Conservation (phyloP, 805 yeast species). For the Saccharomycopsis guyanensis region DNA sequence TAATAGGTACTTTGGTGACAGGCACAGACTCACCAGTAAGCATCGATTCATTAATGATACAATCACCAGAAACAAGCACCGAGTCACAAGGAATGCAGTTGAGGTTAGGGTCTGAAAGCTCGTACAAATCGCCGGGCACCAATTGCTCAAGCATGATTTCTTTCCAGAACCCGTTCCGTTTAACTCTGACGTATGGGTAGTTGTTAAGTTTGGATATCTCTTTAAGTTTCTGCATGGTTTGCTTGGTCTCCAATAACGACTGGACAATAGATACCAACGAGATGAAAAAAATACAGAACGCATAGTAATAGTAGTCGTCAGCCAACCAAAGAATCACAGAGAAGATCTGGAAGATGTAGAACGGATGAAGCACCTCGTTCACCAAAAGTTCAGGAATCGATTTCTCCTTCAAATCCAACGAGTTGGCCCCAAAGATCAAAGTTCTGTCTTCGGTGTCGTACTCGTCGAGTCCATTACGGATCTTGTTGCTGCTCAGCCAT, state of each 20-base stretch:
- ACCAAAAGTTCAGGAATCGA: constrained; percentile 54
- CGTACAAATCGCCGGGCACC: constrained; percentile 95
- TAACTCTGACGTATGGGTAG: constrained; percentile 59
- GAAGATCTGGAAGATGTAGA: constrained; percentile 89
- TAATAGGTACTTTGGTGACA: constrained; percentile 70
- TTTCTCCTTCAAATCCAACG: constrained; percentile 70
- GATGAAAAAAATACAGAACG: constrained; percentile 81
- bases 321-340: constrained; percentile 87
- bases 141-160: constrained; percentile 66
- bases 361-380: constrained; percentile 92
- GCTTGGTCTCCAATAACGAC: constrained; percentile 78
- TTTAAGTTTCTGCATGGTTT: constrained; percentile 62
- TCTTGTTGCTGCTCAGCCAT: constrained; percentile 57
- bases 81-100: constrained; percentile 82
- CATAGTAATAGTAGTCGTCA: constrained; percentile 91
- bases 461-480: constrained; percentile 61
- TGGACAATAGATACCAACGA: constrained; percentile 74
- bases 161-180: constrained; percentile 91
- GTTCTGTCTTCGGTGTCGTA: constrained; percentile 60
- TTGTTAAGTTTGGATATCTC: constrained; percentile 47
- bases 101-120: constrained; percentile 80
- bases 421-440: constrained; percentile 70
- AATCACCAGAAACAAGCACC: constrained; percentile 79
- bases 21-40: constrained; percentile 98
- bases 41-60: constrained; percentile 97